Evolutionary conservation across 495 filamentous ascomycete species (phyloP), one percentile per base, ranked within the genome.

Genomic region (Gamarada debralockiae): DNA sequence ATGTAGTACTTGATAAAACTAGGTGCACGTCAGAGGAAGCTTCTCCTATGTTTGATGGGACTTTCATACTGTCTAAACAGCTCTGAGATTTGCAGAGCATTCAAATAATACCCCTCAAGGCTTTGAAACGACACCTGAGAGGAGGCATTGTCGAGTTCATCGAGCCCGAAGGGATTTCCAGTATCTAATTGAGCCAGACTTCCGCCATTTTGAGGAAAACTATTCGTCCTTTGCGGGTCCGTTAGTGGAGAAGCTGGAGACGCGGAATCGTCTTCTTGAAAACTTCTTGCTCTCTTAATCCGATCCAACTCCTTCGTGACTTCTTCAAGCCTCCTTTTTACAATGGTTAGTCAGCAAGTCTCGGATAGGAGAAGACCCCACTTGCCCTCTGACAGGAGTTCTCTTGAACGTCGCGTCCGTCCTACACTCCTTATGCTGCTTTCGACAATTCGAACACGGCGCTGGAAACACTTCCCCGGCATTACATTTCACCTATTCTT

Each of bases 1-100:
- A 62, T 57, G 23, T 59, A 63, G 33, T 56, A 42, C 15, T 20
- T 54, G 7, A 48, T 48, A 23, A 64, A 68, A 47, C 66, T 68
- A 57, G 22, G 41, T 2, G 9, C 13, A n/a, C 3, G 7, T 37
- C 31, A 50, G 47, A 38, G n/a, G 20, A 38, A 23, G 9, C 17
- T 38, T 6, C 31, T n/a, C n/a, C n/a, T n/a, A n/a, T n/a, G 14
- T 34, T 22, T 31, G 42, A 20, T 24, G 15, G 45, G 6, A 27
- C n/a, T 29, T n/a, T n/a, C 47, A 24, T 40, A 50, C 47, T 21
- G 1, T n/a, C 25, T 29, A 38, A 50, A 50, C 20, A 50, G 18
- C 47, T 50, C 18, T 14, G 22, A 14, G 14, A 40, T 50, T 18
- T 23, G 17, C 14, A 3, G 12, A 33, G 15, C 8, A 31, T 25